phyloP scores from a whole-genome alignment of 208 protist genomes.

The Wallacemonas sp. region DNA sequence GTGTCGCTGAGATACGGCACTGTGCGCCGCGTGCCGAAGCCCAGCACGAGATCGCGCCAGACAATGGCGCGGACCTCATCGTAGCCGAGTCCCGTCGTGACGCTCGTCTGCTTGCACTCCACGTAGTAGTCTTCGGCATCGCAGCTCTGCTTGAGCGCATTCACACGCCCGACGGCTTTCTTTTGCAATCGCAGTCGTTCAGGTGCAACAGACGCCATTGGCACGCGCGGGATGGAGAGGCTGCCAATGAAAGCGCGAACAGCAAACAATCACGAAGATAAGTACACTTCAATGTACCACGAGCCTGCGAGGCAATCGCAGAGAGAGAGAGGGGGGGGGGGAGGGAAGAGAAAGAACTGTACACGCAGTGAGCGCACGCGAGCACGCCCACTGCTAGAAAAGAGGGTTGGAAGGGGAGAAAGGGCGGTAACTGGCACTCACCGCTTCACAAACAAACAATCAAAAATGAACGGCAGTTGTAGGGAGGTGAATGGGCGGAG shows the following conservation, averaged over 20 bases:
- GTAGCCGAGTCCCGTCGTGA: slow-evolving; percentile 33
- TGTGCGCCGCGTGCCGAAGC: slow-evolving; percentile 10
- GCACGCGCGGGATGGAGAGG: too few relatives aligned
- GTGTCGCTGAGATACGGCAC: slow-evolving; percentile 48
- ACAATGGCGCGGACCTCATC: slow-evolving; percentile 50
- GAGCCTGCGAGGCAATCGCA: too few relatives aligned
- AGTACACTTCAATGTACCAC: too few relatives aligned
- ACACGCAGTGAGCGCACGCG: neutral
- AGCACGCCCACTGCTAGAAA: neutral
- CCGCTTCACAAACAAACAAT: neutral
- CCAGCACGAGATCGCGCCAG: slow-evolving; percentile 59
- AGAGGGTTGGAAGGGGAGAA: neutral
- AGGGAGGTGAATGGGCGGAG: neutral
- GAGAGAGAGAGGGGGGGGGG: slow-evolving; percentile 17
- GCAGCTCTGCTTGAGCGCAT: slow-evolving; percentile 18
- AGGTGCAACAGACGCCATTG: neutral
- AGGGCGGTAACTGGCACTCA: neutral
- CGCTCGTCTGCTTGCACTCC: slow-evolving; percentile 37
- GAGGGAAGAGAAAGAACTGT: neutral
- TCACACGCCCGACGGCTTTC: slow-evolving; percentile 20
- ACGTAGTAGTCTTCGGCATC: slow-evolving; percentile 36
- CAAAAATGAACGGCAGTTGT: neutral
- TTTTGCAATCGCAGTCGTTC: neutral
- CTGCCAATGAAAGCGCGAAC: too few relatives aligned
- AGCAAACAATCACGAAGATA: neutral